These are phyloP conservation scores for Spizellomyces punctatus DNA, from an alignment of 192 early-diverging fungal species.

Conservation along the genomic window DNA sequence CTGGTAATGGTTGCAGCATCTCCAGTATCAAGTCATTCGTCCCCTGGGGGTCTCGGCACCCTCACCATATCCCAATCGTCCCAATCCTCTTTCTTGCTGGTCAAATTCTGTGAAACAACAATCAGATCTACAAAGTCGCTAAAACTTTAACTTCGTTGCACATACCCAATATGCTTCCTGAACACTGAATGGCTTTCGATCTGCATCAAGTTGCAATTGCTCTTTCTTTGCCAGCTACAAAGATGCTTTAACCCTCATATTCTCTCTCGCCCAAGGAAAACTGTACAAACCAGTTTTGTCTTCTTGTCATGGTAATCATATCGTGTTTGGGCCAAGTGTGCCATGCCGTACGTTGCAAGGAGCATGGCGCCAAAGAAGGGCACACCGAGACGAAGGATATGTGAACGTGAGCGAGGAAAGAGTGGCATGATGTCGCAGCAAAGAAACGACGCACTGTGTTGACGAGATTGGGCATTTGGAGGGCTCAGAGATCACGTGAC, in stretches of 20 bases:
- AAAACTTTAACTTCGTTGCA: background rate
- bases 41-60: slow-evolving; percentile 35
- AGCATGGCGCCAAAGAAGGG: slow-evolving; percentile 59
- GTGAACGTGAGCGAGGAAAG: slow-evolving; percentile 6
- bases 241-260: background rate
- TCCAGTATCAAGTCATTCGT: slow-evolving; percentile 1
- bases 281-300: slow-evolving; percentile 44
- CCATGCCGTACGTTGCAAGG: slow-evolving; percentile 70
- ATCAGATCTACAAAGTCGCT: background rate
- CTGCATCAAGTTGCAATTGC: slow-evolving; percentile 31
- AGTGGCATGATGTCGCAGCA: background rate
- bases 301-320: slow-evolving; percentile 74
- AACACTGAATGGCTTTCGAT: slow-evolving; percentile 31
- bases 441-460: background rate
- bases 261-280: background rate
- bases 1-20: too few relatives aligned
- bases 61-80: slow-evolving; percentile 46
- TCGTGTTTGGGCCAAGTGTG: slow-evolving; percentile 72
- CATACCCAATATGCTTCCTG: slow-evolving; percentile 49
- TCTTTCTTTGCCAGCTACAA: slow-evolving; percentile 38
- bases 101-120: slow-evolving; percentile 31
- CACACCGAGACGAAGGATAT: slow-evolving; percentile 35
- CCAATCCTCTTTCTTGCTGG: slow-evolving; percentile 26
- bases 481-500: background rate
- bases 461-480: background rate